Conservation (phyloP, 345 rosid species). For the Hibiscus mutabilis region DNA sequence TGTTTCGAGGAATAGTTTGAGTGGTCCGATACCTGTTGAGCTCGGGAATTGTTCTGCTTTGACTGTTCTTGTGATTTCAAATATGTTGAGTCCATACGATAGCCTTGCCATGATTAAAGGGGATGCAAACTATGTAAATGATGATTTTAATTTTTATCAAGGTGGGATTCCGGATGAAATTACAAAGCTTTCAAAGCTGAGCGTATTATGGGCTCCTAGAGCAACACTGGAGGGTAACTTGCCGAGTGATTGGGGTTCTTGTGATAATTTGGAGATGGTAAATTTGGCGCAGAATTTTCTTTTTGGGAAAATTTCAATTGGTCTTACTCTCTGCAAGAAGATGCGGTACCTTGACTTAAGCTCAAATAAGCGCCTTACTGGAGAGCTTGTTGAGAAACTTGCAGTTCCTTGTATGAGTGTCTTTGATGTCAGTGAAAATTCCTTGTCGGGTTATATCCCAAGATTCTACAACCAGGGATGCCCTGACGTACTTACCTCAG, state of each 20-base stretch:
- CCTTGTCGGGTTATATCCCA: slow-evolving; percentile 64
- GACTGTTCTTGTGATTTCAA: slow-evolving; percentile 73
- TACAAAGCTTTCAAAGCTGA: slow-evolving; percentile 56
- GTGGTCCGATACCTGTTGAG: slow-evolving; percentile 64
- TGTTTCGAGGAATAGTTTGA: slow-evolving; percentile 74
- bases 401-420: slow-evolving; percentile 76
- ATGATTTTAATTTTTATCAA: slow-evolving; percentile 71
- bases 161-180: slow-evolving; percentile 62
- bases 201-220: slow-evolving; percentile 84
- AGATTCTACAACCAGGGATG: slow-evolving; percentile 41
- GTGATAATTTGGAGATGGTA: slow-evolving; percentile 71
- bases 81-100: slow-evolving; percentile 38
- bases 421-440: slow-evolving; percentile 68
- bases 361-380: slow-evolving; percentile 46
- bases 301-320: slow-evolving; percentile 45
- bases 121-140: slow-evolving; percentile 33
- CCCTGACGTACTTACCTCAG: slow-evolving; percentile 31
- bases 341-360: slow-evolving; percentile 68
- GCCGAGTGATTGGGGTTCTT: slow-evolving; percentile 63
- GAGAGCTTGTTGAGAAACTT: slow-evolving; percentile 49
- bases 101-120: slow-evolving; percentile 34
- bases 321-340: slow-evolving; percentile 52
- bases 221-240: slow-evolving; percentile 62
- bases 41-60: slow-evolving; percentile 67
- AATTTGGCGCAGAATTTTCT: slow-evolving; percentile 74